Evolutionary conservation across 331 rosid genomes (phyloP).

Genomic region (Cucumis variabilis): DNA sequence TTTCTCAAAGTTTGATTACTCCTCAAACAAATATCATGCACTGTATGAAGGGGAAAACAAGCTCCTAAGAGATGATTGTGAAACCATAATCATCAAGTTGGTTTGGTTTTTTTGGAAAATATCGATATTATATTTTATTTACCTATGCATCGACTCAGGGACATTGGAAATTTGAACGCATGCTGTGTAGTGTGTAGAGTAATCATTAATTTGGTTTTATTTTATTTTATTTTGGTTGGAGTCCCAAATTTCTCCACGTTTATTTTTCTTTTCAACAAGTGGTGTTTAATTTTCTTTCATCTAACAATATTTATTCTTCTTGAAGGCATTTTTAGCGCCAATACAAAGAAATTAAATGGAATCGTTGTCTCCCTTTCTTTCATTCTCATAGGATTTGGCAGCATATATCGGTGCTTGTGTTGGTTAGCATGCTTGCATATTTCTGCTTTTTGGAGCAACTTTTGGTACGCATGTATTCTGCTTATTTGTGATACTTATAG

Average conservation of each 20-base stretch:
- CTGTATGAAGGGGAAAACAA: background rate
- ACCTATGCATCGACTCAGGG: background rate
- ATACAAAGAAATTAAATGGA: background rate
- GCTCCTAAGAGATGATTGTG: conserved; percentile 11
- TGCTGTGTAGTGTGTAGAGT: conserved; percentile 9
- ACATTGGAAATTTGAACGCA: background rate
- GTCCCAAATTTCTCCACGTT: background rate
- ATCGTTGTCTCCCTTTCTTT: conserved; percentile 14
- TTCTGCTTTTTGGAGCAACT: conserved; percentile 66
- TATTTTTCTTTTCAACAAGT: background rate
- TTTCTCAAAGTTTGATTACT: background rate
- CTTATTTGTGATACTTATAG: conserved; percentile 1
- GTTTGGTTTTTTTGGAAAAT: conserved; percentile 1
- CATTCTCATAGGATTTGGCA: conserved; percentile 55
- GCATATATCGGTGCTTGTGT: conserved; percentile 51
- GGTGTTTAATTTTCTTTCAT: conserved; percentile 15
- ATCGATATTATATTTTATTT: conserved; percentile 1
- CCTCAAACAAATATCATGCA: background rate
- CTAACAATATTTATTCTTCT: background rate
- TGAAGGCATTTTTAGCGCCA: background rate
- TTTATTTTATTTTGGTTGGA: background rate
- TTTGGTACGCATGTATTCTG: conserved; percentile 40
- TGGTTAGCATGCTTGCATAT: conserved; percentile 64
- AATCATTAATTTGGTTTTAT: background rate
- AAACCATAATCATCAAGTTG: conserved; percentile 1